These are phyloP conservation scores for Cercospora sp. DNA, from an alignment of 2,329 filamentous ascomycete genomes.

Conservation along the genomic window DNA sequence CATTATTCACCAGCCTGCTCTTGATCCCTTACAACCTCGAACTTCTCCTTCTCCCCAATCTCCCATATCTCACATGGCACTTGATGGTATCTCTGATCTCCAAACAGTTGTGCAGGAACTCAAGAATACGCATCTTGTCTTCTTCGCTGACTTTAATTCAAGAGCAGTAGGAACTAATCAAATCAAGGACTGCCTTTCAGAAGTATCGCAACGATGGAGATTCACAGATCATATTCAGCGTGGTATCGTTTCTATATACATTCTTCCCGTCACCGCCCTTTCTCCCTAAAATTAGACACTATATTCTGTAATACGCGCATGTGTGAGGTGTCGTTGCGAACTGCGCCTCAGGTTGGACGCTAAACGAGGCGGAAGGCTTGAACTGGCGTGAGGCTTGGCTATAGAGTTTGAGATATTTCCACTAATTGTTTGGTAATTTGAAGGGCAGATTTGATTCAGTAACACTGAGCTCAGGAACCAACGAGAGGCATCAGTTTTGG, in stretches of 20 bases:
- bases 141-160: neutral
- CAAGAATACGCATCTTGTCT: neutral
- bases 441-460: neutral
- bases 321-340: neutral
- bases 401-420: neutral
- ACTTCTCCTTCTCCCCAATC: neutral
- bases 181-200: neutral
- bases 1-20: neutral
- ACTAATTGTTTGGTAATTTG: neutral
- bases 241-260: neutral
- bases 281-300: neutral
- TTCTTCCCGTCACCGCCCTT: neutral
- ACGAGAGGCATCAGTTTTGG: no score
- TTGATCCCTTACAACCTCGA: neutral
- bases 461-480: no score
- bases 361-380: neutral
- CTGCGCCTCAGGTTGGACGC: neutral
- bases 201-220: neutral
- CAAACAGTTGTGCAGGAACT: neutral
- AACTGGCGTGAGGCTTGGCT: neutral
- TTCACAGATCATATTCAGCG: no score
- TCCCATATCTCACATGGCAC: neutral
- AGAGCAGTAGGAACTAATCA: neutral
- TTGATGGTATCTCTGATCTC: neutral
- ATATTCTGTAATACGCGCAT: neutral